These are phyloP conservation scores for Athelia sp. DNA, from an alignment of 1,284 basidiomycete genomes.

Conservation along the genomic window DNA sequence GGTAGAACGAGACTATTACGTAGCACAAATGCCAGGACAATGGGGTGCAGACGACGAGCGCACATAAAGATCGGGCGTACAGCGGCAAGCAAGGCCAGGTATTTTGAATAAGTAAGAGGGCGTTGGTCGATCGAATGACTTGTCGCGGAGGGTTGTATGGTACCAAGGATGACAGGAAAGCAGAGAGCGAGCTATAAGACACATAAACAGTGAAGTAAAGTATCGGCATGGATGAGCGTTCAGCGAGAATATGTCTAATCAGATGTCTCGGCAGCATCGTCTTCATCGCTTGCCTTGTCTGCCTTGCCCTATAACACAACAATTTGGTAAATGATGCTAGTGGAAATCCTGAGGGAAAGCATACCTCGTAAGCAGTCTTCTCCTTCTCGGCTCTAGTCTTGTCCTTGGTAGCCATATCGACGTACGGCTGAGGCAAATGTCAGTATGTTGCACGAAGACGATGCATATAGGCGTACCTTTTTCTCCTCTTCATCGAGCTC, in stretches of 20 bases:
- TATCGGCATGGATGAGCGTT: not conserved
- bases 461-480: constrained; percentile 49
- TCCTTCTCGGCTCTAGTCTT: constrained; percentile 82
- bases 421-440: constrained; percentile 75
- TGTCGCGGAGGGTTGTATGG: not conserved
- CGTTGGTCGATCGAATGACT: not conserved
- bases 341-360: constrained; percentile 18
- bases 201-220: not conserved
- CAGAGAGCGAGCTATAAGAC: not conserved
- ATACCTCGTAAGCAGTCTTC: constrained; percentile 71
- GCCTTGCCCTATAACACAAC: constrained; percentile 38
- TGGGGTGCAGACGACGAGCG: too few species aligned
- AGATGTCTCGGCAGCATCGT: constrained; percentile 55
- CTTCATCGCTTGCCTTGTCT: constrained; percentile 50
- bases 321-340: constrained; percentile 2
- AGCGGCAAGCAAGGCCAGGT: not conserved
- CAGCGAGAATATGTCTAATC: constrained; percentile 22
- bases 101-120: constrained; percentile 3
- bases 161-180: not conserved
- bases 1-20: too few species aligned
- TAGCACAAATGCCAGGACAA: too few species aligned
- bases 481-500: constrained; percentile 80
- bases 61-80: not conserved
- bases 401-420: constrained; percentile 82
- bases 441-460: constrained; percentile 5